Base-by-base conservation (phyloP, 2,329 filamentous ascomycete species). In the Lecanoromycetidae sp. region DNA sequence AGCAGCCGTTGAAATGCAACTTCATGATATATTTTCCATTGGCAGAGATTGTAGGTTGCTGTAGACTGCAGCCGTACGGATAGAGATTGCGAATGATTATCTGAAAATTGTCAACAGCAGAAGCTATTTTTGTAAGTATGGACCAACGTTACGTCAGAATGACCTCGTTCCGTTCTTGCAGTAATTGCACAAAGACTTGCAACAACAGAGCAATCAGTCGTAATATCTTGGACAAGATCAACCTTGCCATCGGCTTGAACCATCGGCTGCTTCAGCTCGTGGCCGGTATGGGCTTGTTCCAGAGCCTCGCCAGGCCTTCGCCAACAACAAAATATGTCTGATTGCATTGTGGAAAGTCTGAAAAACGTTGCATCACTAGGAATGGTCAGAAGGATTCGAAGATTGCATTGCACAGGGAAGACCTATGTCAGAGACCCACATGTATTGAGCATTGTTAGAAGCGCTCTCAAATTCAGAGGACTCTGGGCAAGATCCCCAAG, bases 1-100 rank as follows among this genome's bases (percentile, higher is more conserved):
- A 88, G 58, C 87, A 91, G 13, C 91, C 91, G 58, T 98, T 98
- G 68, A 98, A 96, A 60, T 94, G 84, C 58, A 98, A 77, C n/a
- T 83, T 80, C 46, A 94, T 80, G 10, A 95, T 71, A 58, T 98
- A 98, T 65, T 88, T 94, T 15, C 91, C 90, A 50, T 82, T 93
- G 4, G 72, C 66, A 1, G 90, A 94, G 2, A 82, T 61, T 17
- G 66, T 65, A 0, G 87, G 84, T 5, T 68, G 67, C 9, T 70
- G 66, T 7, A 68, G 69, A 3, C 69, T 60, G 32, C 73, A 64
- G 56, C 91, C 76, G 57, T 80, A 86, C 0, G 91, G 91, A 59
- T 83, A 84, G 52, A 95, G 74, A 25, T 85, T 74, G 4, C 79
- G 76, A 1, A 78, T 72, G 17, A 93, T 74, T 27, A 90, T 72